Evolutionary conservation across 257 asterid genomes (phyloP).

Genomic region (Nicotiana obtusifolia): DNA sequence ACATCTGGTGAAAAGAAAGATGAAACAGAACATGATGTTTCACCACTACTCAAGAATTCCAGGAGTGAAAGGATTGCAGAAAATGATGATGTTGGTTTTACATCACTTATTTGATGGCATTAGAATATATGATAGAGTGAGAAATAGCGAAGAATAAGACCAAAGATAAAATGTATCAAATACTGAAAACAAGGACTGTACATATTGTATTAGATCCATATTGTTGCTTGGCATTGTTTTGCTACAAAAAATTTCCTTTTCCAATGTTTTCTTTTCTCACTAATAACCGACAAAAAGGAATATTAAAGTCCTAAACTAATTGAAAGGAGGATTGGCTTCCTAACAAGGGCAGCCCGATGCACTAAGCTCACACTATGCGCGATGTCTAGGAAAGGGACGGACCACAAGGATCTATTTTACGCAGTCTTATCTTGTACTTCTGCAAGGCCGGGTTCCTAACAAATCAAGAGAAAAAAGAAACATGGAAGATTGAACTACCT

Average conservation of each 20-base stretch:
- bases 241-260: background rate
- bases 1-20: conserved; percentile 23
- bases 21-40: conserved; percentile 38
- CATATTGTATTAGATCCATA: background rate
- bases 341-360: too few species aligned
- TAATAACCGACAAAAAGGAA: background rate
- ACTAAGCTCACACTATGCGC: too few species aligned
- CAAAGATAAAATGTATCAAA: background rate
- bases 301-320: background rate
- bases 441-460: background rate
- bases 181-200: background rate
- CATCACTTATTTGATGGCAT: conserved; percentile 24
- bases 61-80: conserved; percentile 20
- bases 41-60: conserved; percentile 59
- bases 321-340: background rate
- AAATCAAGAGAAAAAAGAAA: background rate
- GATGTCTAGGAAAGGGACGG: too few species aligned
- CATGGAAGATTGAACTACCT: background rate
- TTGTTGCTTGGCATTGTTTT: background rate
- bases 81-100: conserved; percentile 27
- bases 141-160: background rate
- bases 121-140: background rate
- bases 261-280: background rate
- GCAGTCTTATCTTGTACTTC: too few species aligned
- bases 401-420: too few species aligned